Evolutionary conservation across 805 yeast genomes (phyloP).

Genomic region (Sungouiozyma intestinalis): DNA sequence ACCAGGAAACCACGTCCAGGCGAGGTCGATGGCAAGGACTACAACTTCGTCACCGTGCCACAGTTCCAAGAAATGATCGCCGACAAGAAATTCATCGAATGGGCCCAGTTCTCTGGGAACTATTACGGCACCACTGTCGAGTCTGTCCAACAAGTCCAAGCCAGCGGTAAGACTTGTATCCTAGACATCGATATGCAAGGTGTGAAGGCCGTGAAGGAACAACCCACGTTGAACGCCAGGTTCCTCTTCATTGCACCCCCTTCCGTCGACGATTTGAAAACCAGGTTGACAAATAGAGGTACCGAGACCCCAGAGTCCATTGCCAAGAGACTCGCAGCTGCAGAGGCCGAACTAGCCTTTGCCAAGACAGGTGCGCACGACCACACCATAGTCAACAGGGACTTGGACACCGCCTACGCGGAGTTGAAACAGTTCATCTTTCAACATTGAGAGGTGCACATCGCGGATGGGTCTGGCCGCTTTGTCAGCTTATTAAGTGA

Average conservation of each 20-base stretch:
- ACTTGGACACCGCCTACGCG: conserved; percentile 76
- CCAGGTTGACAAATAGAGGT: conserved; percentile 79
- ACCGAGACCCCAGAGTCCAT: conserved; percentile 86
- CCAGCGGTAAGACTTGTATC: conserved; percentile 66
- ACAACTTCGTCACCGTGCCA: conserved; percentile 75
- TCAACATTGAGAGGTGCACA: conserved; percentile 20
- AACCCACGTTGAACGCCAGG: conserved; percentile 72
- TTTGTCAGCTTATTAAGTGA: background rate
- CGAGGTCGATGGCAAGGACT: conserved; percentile 80
- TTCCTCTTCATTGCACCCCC: conserved; percentile 90
- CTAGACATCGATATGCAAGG: conserved; percentile 99
- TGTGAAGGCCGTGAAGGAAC: conserved; percentile 73
- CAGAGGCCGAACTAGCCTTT: conserved; percentile 79
- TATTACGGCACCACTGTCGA: conserved; percentile 90
- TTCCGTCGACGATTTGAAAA: conserved; percentile 62
- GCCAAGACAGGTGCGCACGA: conserved; percentile 91
- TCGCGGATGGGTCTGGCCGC: background rate
- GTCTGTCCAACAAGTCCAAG: conserved; percentile 56
- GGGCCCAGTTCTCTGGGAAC: conserved; percentile 98
- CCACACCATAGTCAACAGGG: conserved; percentile 77
- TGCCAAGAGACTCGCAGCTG: conserved; percentile 77
- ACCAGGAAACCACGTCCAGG: conserved; percentile 90
- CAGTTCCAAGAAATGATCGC: conserved; percentile 68
- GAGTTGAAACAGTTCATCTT: conserved; percentile 74
- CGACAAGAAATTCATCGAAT: conserved; percentile 75